Conservation (phyloP, 179 eudicot species). For the Silene vulgaris region DNA sequence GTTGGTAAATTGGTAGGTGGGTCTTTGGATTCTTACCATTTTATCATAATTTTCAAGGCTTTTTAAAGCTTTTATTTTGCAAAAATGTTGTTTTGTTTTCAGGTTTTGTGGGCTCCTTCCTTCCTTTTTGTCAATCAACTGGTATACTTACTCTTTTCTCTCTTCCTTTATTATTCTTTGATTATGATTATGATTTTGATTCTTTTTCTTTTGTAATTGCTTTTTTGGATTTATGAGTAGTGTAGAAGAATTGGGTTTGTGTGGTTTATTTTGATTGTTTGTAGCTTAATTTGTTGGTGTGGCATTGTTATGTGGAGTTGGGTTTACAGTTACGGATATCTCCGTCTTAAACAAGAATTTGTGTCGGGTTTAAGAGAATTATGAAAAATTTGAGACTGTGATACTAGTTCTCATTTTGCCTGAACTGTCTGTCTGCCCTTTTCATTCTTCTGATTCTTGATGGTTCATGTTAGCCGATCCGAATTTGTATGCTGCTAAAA, state of each 20-base stretch:
- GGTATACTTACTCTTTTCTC: conserved; percentile 32
- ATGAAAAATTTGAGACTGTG: background rate
- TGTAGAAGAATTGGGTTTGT: conserved; percentile 1
- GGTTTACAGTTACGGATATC: no score
- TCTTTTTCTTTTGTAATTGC: conserved; percentile 15
- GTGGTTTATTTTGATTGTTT: conserved; percentile 19
- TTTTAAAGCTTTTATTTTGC: conserved; percentile 15
- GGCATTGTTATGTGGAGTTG: background rate
- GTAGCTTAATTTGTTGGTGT: conserved; percentile 15
- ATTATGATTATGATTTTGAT: conserved; percentile 23
- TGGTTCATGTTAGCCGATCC: conserved; percentile 13
- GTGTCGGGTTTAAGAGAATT: background rate
- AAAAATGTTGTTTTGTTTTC: conserved; percentile 36
- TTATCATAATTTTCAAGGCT: conserved; percentile 24
- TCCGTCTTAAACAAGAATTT: no score
- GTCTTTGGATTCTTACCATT: conserved; percentile 40
- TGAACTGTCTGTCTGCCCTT: background rate
- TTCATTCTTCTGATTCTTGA: background rate
- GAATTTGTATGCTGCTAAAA: background rate
- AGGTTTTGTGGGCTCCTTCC: conserved; percentile 52
- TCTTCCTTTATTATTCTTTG: conserved; percentile 20
- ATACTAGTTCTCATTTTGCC: background rate
- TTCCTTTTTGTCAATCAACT: conserved; percentile 41
- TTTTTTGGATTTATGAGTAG: background rate
- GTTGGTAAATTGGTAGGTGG: conserved; percentile 21